A percentile compares a stretch with the other conserved stretches of the same genome.
Conservation (phyloP, 495 filamentous ascomycete genomes). For the Annulohypoxylon maeteangense region DNA sequence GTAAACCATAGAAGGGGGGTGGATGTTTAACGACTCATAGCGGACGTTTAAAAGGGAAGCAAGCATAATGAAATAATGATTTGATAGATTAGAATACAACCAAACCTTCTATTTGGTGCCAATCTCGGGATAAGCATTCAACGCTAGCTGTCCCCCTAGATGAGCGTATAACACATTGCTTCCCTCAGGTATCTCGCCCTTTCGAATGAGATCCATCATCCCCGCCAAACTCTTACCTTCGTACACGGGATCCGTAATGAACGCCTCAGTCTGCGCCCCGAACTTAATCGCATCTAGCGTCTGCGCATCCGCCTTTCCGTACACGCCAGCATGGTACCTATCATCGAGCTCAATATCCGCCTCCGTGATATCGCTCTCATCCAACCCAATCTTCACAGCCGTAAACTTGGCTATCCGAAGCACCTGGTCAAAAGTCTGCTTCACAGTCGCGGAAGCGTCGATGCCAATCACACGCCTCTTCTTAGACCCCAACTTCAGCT, state of each 20-base stretch:
- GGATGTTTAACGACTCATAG: too few relatives aligned
- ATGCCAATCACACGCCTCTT: constrained; percentile 67
- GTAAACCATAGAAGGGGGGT: too few relatives aligned
- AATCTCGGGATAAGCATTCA: constrained; percentile 64
- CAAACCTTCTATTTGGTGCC: constrained; percentile 1
- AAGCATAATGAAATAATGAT: constrained; percentile 13
- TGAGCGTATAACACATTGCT: constrained; percentile 73
- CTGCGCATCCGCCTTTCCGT: constrained; percentile 66
- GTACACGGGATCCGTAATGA: constrained; percentile 76
- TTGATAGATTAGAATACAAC: constrained; percentile 6
- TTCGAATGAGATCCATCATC: constrained; percentile 70
- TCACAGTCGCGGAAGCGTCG: constrained; percentile 68
- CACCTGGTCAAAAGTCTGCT: constrained; percentile 66
- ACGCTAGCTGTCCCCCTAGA: constrained; percentile 69
- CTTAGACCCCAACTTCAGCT: constrained; percentile 52
- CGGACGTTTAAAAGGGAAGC: constrained; percentile 11
- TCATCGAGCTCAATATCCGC: constrained; percentile 68
- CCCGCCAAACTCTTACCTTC: constrained; percentile 74
- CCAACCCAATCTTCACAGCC: constrained; percentile 65
- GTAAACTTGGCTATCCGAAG: constrained; percentile 69
- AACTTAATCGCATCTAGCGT: constrained; percentile 71
- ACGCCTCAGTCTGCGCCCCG: constrained; percentile 68
- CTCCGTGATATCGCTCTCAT: constrained; percentile 63
- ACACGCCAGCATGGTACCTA: constrained; percentile 68
- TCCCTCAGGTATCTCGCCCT: constrained; percentile 62